These are phyloP conservation scores for Ramichloridium luteum DNA, from an alignment of 2,329 filamentous ascomycete genomes.

Conservation along the genomic window DNA sequence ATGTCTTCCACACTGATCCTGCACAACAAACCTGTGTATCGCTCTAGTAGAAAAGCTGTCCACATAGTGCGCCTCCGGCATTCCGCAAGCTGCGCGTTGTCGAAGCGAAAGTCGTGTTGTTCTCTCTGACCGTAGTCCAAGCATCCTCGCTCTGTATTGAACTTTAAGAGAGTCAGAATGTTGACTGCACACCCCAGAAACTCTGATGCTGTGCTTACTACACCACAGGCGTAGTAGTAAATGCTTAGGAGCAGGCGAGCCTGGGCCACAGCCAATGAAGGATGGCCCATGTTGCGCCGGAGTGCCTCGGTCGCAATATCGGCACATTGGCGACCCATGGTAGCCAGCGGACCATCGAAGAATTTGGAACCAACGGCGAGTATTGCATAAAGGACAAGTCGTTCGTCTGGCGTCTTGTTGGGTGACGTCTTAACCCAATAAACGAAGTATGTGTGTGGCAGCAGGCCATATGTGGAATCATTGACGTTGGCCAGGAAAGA, in stretches of 20 bases:
- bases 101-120: conserved; percentile 18
- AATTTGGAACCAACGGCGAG: conserved; percentile 47
- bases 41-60: conserved; percentile 58
- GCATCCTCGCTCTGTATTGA: conserved; percentile 46
- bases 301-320: conserved; percentile 47
- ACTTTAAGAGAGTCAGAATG: conserved; percentile 42
- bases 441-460: conserved; percentile 42
- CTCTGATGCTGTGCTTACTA: conserved; percentile 50
- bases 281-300: conserved; percentile 37
- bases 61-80: conserved; percentile 60
- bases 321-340: conserved; percentile 36
- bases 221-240: conserved; percentile 51
- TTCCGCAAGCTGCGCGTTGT: conserved; percentile 41
- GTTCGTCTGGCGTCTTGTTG: conserved; percentile 30
- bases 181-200: conserved; percentile 51
- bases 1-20: conserved; percentile 53
- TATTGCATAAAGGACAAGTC: conserved; percentile 49
- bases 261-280: conserved; percentile 53
- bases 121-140: conserved; percentile 7
- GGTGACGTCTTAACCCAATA: conserved; percentile 41
- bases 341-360: conserved; percentile 34
- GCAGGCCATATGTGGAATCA: conserved; percentile 42
- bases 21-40: conserved; percentile 42
- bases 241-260: conserved; percentile 53
- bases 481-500: conserved; percentile 48